A percentile compares a stretch with the other conserved stretches of the same genome.
Conservation (phyloP, 2,329 filamentous ascomycete genomes). For the Penicillium digitatum region DNA sequence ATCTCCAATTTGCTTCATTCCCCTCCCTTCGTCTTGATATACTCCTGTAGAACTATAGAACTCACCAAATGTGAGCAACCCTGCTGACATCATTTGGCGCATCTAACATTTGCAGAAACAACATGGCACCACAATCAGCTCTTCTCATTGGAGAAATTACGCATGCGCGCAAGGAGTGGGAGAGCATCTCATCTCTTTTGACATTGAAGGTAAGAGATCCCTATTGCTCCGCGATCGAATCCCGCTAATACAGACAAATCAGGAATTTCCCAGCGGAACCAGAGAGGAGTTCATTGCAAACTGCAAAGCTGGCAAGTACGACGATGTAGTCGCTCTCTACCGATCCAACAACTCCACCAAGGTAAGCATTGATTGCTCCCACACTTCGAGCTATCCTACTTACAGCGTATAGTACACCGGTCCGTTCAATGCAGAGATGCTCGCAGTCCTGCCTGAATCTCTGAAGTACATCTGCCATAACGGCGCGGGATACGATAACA, state of each 20-base stretch:
- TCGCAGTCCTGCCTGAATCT: constrained; percentile 44
- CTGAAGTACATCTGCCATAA: constrained; percentile 53
- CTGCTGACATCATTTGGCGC: constrained; percentile 4
- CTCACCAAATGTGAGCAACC: not conserved
- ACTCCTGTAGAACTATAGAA: not conserved
- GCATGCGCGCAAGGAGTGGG: constrained; percentile 45
- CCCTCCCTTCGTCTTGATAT: not conserved
- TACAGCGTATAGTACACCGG: constrained; percentile 36
- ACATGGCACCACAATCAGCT: constrained; percentile 36
- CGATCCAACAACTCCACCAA: constrained; percentile 56
- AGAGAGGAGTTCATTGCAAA: constrained; percentile 55
- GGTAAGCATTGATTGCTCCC: constrained; percentile 18
- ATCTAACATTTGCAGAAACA: constrained; percentile 12
- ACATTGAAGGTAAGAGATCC: constrained; percentile 38
- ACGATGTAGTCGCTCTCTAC: constrained; percentile 55
- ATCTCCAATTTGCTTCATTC: not conserved
- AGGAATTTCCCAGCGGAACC: constrained; percentile 48
- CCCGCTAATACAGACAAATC: not conserved
- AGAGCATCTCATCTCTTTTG: constrained; percentile 39
- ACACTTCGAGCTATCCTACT: not conserved
- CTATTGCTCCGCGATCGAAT: not conserved
- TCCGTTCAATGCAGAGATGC: constrained; percentile 48
- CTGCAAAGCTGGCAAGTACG: constrained; percentile 52
- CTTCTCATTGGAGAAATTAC: constrained; percentile 46
- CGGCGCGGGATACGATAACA: constrained; percentile 59